Evolutionary conservation across 2,329 filamentous ascomycete species (phyloP), one percentile per base, ranked within the genome.

Genomic region (Talaromyces sp.): DNA sequence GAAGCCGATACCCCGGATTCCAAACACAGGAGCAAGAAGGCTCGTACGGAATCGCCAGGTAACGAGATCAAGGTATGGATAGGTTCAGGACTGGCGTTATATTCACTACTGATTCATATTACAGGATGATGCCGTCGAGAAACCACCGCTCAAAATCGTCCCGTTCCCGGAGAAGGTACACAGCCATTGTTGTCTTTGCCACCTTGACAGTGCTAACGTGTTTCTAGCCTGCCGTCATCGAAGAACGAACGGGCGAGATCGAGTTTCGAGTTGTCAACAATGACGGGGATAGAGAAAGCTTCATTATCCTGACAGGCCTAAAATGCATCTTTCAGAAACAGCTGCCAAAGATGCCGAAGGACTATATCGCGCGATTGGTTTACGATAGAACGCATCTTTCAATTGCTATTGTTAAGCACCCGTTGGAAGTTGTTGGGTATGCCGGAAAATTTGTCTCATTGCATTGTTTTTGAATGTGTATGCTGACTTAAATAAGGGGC

Each of bases 261-360:
- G 92, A 97, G 74, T 97, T 97, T 74, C 88, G 92, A 54, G 94
- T 97, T 7, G 94, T 99, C 69, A 97, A 97, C 81, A 99, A 99
- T 72, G 94, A 99, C 71, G 89, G 90, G 68, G 83, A 87, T 41
- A 85, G 89, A 65, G 91, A 96, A 70, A 95, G 90, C 71, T 87
- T 92, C 66, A 95, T 97, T 70, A 95, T 99, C 67, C 82, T 99
- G 61, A 97, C 93, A 0, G 94, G 94, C 14, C 81, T 99, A 59
- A 99, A 97, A 74, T 96, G 92, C 72, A 95, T 99, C 65, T 97
- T 99, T 70, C 94, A 99, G 74, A 97, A 97, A 69, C 94, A 99
- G 72, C 82, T 99, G 6, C 94, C 94, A 0, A 97, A 97, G 76
- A 99, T 99, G 94, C 94, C 94, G 14, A 97, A 97, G 75, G 94